Base-by-base conservation (phyloP, 805 yeast genomes). In the Candida michaelii region DNA sequence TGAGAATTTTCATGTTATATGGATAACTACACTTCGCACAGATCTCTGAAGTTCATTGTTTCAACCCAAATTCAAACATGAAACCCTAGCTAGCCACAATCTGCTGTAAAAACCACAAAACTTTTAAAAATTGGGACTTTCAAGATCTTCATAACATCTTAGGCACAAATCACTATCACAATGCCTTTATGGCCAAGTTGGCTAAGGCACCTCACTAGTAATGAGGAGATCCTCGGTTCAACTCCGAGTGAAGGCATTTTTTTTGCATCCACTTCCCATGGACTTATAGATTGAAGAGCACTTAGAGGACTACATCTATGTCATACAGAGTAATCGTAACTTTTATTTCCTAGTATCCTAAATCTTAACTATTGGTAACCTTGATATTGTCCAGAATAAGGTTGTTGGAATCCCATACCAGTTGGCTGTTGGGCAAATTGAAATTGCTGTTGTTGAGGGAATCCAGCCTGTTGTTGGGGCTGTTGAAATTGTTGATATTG, bases 121-220 rank as follows among this genome's bases (percentile, higher is more conserved):
- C n/a, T n/a, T n/a, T n/a, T n/a, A n/a, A n/a, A n/a, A n/a, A n/a
- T n/a, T n/a, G n/a, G n/a, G n/a, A n/a, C n/a, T n/a, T n/a, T n/a
- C n/a, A n/a, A 16, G 23, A 16, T 9, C 13, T 30, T 30, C 13
- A 30, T 30, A 30, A 30, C 4, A 16, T 7, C 11, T 5, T 25
- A 30, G n/a, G 19, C 5, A 3, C 7, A 5, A 19, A 32, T n/a
- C n/a, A 11, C 16, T 12, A n/a, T 6, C 24, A 32, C 16, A 31
- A 30, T 4, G 60, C 62, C 62, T 58, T 54, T 59, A 56, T 58
- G 62, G 63, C 63, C 62, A 57, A 58, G 61, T 57, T 58, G 62
- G 62, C 33, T 57, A 58, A 56, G 60, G 62, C 62, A 55, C 61
- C 59, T 58, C 62, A 57, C 63, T 57, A 56, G 61, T 55, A 58